phyloP scores from a whole-genome alignment of 305 asterid species.

The Fraxinus velutina region DNA sequence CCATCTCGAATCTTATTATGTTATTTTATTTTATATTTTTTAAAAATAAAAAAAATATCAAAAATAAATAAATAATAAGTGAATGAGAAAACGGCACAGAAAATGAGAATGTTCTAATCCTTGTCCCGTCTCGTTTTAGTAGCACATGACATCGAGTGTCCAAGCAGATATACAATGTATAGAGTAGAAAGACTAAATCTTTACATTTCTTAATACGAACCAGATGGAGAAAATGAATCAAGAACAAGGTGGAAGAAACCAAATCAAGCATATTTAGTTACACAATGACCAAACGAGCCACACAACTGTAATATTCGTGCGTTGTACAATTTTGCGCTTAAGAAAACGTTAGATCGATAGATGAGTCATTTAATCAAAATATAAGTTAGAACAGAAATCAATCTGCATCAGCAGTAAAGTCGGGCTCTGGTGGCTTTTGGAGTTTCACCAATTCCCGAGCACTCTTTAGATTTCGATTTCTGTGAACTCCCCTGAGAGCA shows the following conservation, averaged over 20 bases:
- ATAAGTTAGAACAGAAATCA: constrained; percentile 28
- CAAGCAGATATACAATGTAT: constrained; percentile 20
- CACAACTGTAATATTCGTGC: constrained; percentile 18
- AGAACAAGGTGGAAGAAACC: not conserved
- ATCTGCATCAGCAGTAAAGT: constrained; percentile 88
- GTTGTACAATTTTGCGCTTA: constrained; percentile 22
- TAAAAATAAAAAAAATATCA: too few species aligned
- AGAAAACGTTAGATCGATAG: constrained; percentile 12
- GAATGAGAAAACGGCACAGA: not conserved
- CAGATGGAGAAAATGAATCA: not conserved
- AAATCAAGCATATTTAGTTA: not conserved
- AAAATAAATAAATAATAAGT: not conserved
- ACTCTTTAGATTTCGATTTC: constrained; percentile 83
- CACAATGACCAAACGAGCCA: not conserved
- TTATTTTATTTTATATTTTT: not conserved
- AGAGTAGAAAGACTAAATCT: constrained; percentile 4
- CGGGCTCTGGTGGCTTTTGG: constrained; percentile 98
- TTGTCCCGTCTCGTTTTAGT: not conserved
- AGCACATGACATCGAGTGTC: not conserved
- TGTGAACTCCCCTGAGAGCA: constrained; percentile 88
- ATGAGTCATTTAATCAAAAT: constrained; percentile 12
- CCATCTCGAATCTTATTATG: not conserved
- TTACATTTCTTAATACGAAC: constrained; percentile 16
- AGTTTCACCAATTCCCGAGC: constrained; percentile 84
- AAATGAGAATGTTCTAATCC: not conserved